Conservation (phyloP, 331 rosid species). For the Phaseolus coccineus region DNA sequence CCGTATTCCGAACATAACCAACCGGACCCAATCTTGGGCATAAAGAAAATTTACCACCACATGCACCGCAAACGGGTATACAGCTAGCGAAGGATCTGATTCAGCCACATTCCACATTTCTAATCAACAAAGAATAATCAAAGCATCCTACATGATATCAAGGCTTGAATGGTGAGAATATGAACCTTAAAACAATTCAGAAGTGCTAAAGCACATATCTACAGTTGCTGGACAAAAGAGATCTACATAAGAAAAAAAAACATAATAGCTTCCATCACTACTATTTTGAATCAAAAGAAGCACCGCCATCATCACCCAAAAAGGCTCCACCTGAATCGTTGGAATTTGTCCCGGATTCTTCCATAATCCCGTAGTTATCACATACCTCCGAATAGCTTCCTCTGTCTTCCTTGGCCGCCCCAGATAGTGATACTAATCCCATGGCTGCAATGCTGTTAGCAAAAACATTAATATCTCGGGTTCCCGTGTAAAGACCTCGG, state of each 20-base stretch:
- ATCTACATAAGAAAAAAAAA: slow-evolving; percentile 41
- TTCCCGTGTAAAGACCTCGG: slow-evolving; percentile 79
- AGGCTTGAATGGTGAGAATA: slow-evolving; percentile 24
- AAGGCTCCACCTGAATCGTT: slow-evolving; percentile 55
- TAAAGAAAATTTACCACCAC: background rate
- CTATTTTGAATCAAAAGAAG: slow-evolving; percentile 51
- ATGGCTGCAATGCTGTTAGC: slow-evolving; percentile 90
- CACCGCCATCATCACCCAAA: slow-evolving; percentile 47
- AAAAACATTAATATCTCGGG: slow-evolving; percentile 69
- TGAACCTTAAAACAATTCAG: slow-evolving; percentile 50
- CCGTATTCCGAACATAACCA: too few species aligned
- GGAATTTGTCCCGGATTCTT: slow-evolving; percentile 48
- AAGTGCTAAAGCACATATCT: slow-evolving; percentile 51
- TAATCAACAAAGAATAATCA: background rate
- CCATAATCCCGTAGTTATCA: slow-evolving; percentile 42
- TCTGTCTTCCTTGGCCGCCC: slow-evolving; percentile 53
- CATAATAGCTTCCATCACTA: slow-evolving; percentile 36
- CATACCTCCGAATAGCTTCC: slow-evolving; percentile 38
- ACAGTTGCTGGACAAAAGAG: slow-evolving; percentile 44
- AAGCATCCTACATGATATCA: slow-evolving; percentile 18
- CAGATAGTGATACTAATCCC: slow-evolving; percentile 80
- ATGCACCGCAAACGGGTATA: background rate
- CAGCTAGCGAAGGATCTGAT: slow-evolving; percentile 20
- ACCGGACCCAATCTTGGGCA: too few species aligned
- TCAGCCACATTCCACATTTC: background rate